Conservation (phyloP, 108 stramenopile species). For the Craspedostauros australis region DNA sequence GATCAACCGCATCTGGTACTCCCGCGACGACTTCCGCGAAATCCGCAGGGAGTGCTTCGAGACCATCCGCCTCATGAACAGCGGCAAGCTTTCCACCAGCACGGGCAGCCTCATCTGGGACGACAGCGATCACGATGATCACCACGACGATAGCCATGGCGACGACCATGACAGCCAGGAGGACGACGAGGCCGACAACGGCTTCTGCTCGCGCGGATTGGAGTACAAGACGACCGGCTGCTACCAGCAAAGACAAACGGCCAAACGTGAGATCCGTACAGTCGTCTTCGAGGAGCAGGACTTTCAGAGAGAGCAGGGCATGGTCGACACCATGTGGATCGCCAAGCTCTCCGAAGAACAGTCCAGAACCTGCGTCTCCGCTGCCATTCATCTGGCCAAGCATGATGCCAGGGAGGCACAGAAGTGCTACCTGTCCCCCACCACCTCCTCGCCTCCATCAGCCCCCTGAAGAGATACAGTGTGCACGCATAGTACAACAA, state of each 20-base stretch:
- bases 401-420: slow-evolving; percentile 1
- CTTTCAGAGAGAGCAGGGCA: slow-evolving; percentile 8
- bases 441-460: too few relatives aligned
- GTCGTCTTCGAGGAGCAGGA: slow-evolving; percentile 15
- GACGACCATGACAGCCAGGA: too few relatives aligned
- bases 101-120: too few relatives aligned
- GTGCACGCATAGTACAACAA: too few relatives aligned
- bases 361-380: slow-evolving; percentile 4
- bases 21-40: slow-evolving; percentile 9
- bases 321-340: slow-evolving; percentile 11
- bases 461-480: too few relatives aligned
- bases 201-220: slow-evolving; percentile 4
- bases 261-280: slow-evolving; percentile 5
- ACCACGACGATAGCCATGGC: too few relatives aligned
- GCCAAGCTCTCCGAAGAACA: slow-evolving; percentile 13
- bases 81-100: too few relatives aligned
- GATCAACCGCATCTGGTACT: slow-evolving; percentile 12
- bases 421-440: too few relatives aligned
- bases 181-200: slow-evolving; percentile 5
- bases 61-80: slow-evolving; percentile 10
- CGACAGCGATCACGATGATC: too few relatives aligned
- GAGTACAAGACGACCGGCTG: slow-evolving; percentile 6
- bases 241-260: slow-evolving; percentile 10
- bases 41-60: slow-evolving; percentile 17
- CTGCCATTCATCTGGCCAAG: slow-evolving; percentile 1